Evolutionary conservation across 257 asterid species (phyloP).

Genomic region (Solanum infundibuliforme): DNA sequence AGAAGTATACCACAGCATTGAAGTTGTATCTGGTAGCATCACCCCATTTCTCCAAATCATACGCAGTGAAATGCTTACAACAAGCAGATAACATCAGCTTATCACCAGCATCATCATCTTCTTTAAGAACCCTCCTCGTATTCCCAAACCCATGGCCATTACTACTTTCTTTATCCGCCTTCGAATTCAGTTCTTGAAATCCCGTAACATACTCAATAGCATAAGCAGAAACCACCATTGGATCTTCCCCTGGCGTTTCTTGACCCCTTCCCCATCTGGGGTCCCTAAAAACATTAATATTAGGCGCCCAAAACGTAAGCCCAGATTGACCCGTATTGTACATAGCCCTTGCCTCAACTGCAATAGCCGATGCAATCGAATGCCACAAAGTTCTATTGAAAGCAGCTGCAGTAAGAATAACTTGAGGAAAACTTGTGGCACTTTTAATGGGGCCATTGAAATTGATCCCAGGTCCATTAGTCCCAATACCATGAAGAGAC

Average conservation of each 20-base stretch:
- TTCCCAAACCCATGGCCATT: not conserved
- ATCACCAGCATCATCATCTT: conserved; percentile 13
- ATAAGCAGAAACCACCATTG: conserved; percentile 55
- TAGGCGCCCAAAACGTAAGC: conserved; percentile 90
- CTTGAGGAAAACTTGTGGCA: conserved; percentile 84
- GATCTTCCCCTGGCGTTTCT: conserved; percentile 98
- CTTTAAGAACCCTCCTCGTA: conserved; percentile 12
- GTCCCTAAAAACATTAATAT: conserved; percentile 74
- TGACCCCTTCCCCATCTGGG: conserved; percentile 99
- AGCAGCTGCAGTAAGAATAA: conserved; percentile 63
- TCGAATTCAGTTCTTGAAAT: conserved; percentile 34
- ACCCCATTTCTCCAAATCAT: conserved; percentile 91
- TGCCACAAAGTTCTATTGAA: conserved; percentile 69
- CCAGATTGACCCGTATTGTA: conserved; percentile 68
- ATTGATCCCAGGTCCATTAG: conserved; percentile 73
- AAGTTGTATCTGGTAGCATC: conserved; percentile 53
- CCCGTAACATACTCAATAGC: conserved; percentile 65
- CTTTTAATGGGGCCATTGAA: conserved; percentile 48
- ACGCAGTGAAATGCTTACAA: conserved; percentile 89
- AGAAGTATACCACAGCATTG: conserved; percentile 60
- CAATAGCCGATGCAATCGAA: conserved; percentile 45
- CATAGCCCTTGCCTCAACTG: conserved; percentile 84
- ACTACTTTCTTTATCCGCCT: not conserved
- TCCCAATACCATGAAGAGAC: conserved; percentile 79
- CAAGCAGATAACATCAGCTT: conserved; percentile 73